Evolutionary conservation across 2,329 filamentous ascomycete species (phyloP).

Genomic region (Dactylellina leptospora): DNA sequence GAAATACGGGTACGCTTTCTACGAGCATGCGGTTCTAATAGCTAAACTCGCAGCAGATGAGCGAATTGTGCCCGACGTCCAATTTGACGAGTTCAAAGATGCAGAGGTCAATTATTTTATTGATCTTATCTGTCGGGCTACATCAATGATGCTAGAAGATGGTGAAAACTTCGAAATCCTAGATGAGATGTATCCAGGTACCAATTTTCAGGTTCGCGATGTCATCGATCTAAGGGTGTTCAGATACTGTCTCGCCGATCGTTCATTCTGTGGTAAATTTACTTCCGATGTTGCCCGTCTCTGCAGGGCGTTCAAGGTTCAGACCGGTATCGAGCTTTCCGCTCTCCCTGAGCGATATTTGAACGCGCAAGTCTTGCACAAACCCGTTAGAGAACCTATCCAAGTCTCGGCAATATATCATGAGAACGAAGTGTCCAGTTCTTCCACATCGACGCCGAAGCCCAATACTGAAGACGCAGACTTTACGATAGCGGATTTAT

Average conservation of each 20-base stretch:
- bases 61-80: conserved; percentile 16
- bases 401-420: conserved; percentile 19
- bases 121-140: conserved; percentile 14
- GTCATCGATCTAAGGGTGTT: conserved; percentile 38
- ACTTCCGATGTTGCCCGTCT: background rate
- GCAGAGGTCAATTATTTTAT: conserved; percentile 4
- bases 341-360: background rate
- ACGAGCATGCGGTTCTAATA: conserved; percentile 11
- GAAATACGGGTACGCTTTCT: conserved; percentile 9
- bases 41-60: conserved; percentile 7
- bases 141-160: conserved; percentile 11
- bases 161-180: background rate
- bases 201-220: conserved; percentile 16
- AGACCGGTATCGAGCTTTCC: conserved; percentile 16
- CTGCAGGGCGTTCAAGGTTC: conserved; percentile 2
- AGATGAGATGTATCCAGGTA: background rate
- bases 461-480: conserved; percentile 18
- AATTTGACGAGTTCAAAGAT: background rate
- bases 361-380: background rate
- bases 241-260: conserved; percentile 32
- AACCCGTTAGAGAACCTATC: background rate
- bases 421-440: conserved; percentile 23
- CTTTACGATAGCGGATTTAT: background rate
- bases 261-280: background rate
- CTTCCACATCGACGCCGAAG: conserved; percentile 11